Base-by-base conservation (phyloP, 2,329 filamentous ascomycete species). In the Dactylellina cionopaga region DNA sequence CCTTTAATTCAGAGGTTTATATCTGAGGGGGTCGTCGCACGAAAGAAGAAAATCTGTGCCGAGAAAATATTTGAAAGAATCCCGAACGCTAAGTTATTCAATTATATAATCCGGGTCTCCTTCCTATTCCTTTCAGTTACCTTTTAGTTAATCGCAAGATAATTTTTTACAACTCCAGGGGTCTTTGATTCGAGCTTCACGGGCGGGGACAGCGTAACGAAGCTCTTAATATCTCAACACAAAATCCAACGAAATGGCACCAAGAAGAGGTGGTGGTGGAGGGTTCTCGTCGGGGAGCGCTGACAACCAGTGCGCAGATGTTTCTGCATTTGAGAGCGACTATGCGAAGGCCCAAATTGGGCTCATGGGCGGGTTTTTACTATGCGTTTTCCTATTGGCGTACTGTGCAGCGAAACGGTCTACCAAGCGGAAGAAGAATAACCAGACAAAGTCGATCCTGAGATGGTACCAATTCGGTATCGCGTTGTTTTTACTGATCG, bases 381-480 rank as follows among this genome's bases (percentile, higher is more conserved):
- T 72, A 3, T 47, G 54, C 2, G 65, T 72, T 47, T 27, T 72
- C 5, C 15, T 72, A 33, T 19, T 72, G 10, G 44, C 44, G 13
- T 59, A 25, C 19, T 60, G 51, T 22, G 31, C 29, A 22, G 15
- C 29, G 13, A 47, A 25, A 5, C 33, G 59, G n/a, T 59, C 59
- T 4, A 44, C 24, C 24, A 72, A 72, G 46, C 37, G 58, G 46
- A 72, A 72, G 59, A 72, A 55, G 44, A 35, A 19, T n/a, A 22
- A 27, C 4, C 46, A 56, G 22, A 13, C 54, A 31, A 65, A 59
- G 27, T 52, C 59, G 31, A 65, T 72, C 37, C 22, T 72, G 46
- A 37, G 68, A 22, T 72, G 68, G 68, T 72, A 59, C 19, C 68
- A 72, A 10, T 72, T 39, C 17, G 68, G 68, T 25, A 31, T 72